Conservation (phyloP, 2,329 filamentous ascomycete genomes). For the Talaromyces islandicus region DNA sequence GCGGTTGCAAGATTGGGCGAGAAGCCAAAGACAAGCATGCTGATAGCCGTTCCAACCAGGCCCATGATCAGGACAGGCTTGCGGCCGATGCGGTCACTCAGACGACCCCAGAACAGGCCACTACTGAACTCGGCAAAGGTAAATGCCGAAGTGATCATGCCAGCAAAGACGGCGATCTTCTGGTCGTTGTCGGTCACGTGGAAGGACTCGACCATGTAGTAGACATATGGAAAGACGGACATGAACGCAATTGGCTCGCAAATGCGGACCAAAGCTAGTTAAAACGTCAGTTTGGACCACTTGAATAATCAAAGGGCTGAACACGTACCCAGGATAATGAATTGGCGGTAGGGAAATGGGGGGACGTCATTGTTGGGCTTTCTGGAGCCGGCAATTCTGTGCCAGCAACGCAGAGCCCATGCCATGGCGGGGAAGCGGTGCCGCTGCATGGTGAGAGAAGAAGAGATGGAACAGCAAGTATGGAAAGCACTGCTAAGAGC, state of each 20-base stretch:
- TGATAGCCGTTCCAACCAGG: conserved; percentile 83
- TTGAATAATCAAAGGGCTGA: neutral
- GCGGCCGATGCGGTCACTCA: conserved; percentile 86
- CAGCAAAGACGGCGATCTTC: conserved; percentile 84
- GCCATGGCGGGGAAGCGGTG: conserved; percentile 4
- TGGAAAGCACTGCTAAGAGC: neutral
- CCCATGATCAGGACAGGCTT: conserved; percentile 89
- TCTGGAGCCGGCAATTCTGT: neutral
- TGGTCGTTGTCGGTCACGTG: conserved; percentile 70
- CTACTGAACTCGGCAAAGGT: conserved; percentile 93
- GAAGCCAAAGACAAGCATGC: conserved; percentile 90
- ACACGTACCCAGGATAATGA: conserved; percentile 36
- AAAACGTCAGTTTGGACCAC: neutral
- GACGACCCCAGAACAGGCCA: conserved; percentile 83
- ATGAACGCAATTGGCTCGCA: conserved; percentile 99
- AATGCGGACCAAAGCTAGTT: conserved; percentile 78
- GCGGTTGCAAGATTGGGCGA: conserved; percentile 75
- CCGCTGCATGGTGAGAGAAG: conserved; percentile 2
- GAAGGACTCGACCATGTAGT: conserved; percentile 95
- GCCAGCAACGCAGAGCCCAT: conserved; percentile 6
- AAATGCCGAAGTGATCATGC: conserved; percentile 94
- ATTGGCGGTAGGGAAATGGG: conserved; percentile 9
- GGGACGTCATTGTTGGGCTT: neutral
- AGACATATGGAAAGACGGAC: conserved; percentile 98
- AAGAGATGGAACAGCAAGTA: neutral